These are phyloP conservation scores for Huntiella abstrusa DNA, from an alignment of 2,329 filamentous ascomycete genomes.

Conservation along the genomic window DNA sequence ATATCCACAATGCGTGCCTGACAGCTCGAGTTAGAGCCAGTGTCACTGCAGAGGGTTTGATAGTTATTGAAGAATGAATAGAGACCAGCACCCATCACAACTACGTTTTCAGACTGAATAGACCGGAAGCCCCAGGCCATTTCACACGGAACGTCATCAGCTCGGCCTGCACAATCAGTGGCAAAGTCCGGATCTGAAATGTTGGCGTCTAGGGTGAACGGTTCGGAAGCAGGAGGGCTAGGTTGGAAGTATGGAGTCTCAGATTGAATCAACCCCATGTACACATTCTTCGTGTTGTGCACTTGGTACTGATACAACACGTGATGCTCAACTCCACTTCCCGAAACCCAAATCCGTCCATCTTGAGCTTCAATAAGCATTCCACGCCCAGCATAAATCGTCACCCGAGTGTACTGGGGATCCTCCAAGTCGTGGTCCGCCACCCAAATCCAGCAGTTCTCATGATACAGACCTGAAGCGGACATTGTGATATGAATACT, in stretches of 20 bases:
- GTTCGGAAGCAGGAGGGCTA: constrained; percentile 37
- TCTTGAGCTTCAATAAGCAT: constrained; percentile 24
- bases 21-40: constrained; percentile 24
- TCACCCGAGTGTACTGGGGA: constrained; percentile 26
- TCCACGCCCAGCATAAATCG: constrained; percentile 33
- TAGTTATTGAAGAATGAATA: constrained; percentile 55
- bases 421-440: constrained; percentile 38
- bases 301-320: constrained; percentile 53
- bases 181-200: constrained; percentile 35
- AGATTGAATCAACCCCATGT: constrained; percentile 46
- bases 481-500: constrained; percentile 23
- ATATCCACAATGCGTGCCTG: constrained; percentile 25
- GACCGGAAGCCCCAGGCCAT: constrained; percentile 50
- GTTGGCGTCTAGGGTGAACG: constrained; percentile 28
- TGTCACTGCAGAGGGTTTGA: constrained; percentile 26
- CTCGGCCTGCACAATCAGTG: constrained; percentile 22
- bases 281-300: constrained; percentile 38
- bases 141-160: constrained; percentile 23
- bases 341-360: constrained; percentile 38
- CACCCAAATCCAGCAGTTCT: constrained; percentile 29
- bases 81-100: constrained; percentile 43
- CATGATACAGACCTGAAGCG: constrained; percentile 22
- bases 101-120: constrained; percentile 33
- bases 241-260: constrained; percentile 57
- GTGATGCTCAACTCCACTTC: constrained; percentile 46